phyloP scores from a whole-genome alignment of 768 basidiomycete species.

The Myochromella boudieri region DNA sequence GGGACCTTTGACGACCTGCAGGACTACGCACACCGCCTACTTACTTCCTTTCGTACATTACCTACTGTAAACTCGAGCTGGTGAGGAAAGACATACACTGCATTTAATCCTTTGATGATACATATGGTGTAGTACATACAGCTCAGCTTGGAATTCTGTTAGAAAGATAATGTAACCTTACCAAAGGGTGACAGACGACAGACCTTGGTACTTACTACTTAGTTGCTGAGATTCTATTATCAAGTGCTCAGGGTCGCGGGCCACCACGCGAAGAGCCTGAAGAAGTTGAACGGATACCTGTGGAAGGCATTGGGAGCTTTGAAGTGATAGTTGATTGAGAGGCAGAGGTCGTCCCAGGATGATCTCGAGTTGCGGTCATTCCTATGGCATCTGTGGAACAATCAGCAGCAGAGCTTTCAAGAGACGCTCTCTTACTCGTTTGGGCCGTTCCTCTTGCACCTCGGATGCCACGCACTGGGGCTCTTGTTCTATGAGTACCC shows the following conservation, averaged over 20 bases:
- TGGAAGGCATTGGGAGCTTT: constrained; percentile 16
- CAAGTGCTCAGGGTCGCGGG: too few relatives aligned
- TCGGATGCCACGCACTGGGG: constrained; percentile 54
- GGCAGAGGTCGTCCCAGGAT: background rate
- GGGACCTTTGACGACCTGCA: constrained; percentile 46
- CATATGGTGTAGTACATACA: too few relatives aligned
- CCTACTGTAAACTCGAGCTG: too few relatives aligned
- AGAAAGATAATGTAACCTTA: too few relatives aligned
- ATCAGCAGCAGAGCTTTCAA: background rate
- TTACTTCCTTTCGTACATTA: constrained; percentile 50
- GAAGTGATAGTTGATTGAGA: constrained; percentile 4
- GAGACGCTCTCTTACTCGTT: constrained; percentile 33
- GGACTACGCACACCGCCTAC: constrained; percentile 50
- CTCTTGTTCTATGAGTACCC: constrained; percentile 73
- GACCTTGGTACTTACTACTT: too few relatives aligned
- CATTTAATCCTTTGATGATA: too few relatives aligned
- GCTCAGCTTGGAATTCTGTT: too few relatives aligned
- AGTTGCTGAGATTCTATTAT: too few relatives aligned
- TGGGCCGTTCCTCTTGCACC: too few relatives aligned
- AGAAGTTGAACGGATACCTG: constrained; percentile 8
- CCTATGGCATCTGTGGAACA: background rate
- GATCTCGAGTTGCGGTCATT: constrained; percentile 6
- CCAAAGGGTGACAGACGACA: too few relatives aligned
- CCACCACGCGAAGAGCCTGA: too few relatives aligned
- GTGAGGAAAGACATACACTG: too few relatives aligned